Conservation (phyloP, 257 asterid genomes). For the Gynochthodes officinalis region DNA sequence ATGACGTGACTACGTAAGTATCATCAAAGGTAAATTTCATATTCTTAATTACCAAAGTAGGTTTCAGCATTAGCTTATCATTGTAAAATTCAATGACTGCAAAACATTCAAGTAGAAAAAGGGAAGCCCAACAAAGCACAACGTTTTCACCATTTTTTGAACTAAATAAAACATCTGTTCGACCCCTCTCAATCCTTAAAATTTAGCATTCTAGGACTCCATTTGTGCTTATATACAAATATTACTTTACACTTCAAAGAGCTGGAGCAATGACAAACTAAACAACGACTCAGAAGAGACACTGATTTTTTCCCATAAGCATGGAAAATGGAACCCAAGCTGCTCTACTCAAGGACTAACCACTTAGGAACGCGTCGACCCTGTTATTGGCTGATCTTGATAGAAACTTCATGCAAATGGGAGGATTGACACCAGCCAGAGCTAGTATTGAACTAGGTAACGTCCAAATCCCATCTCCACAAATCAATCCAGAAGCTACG, state of each 20-base stretch:
- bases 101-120: background rate
- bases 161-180: background rate
- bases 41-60: too few relatives aligned
- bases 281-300: background rate
- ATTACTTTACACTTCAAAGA: background rate
- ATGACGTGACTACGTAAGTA: too few relatives aligned
- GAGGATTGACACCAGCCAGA: conserved; percentile 63
- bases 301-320: background rate
- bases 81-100: too few relatives aligned
- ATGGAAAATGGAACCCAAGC: background rate
- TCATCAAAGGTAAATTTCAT: too few relatives aligned
- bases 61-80: too few relatives aligned
- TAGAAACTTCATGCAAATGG: conserved; percentile 87
- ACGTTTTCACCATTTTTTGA: too few relatives aligned
- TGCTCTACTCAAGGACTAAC: conserved; percentile 3
- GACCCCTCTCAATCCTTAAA: background rate
- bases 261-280: background rate
- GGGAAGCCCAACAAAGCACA: background rate
- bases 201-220: background rate
- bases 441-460: conserved; percentile 71
- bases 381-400: conserved; percentile 40
- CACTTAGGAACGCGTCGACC: conserved; percentile 48
- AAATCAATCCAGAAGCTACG: conserved; percentile 82
- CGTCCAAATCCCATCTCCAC: conserved; percentile 89
- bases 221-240: background rate